A percentile compares a stretch with the other conserved stretches of the same genome.
Evolutionary conservation across 2,329 filamentous ascomycete species (phyloP).

Genomic region (Pyricularia sp.): DNA sequence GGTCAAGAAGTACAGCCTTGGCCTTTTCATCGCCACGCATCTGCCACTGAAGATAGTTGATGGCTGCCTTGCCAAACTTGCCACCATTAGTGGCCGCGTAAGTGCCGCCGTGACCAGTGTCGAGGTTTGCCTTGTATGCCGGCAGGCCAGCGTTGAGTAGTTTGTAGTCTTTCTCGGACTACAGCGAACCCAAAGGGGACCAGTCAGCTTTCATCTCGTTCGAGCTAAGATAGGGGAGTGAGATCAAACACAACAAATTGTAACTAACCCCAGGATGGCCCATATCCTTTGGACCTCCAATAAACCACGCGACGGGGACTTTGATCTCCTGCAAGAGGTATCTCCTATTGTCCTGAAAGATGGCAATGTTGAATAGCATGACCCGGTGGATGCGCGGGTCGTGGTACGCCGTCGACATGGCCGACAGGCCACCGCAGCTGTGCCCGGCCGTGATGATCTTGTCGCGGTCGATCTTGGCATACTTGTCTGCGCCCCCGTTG

Average conservation of each 20-base stretch:
- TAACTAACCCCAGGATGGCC: conserved; percentile 13
- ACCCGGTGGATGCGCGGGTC: conserved; percentile 13
- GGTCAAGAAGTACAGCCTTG: conserved; percentile 9
- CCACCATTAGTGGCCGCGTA: conserved; percentile 14
- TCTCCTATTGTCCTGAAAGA: conserved; percentile 15
- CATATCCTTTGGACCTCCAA: conserved; percentile 14
- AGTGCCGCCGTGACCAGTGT: conserved; percentile 14
- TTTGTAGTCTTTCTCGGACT: conserved; percentile 14
- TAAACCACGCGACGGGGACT: conserved; percentile 14
- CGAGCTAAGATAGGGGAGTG: neutral
- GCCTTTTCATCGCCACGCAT: conserved; percentile 9
- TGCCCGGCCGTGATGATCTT: conserved; percentile 16
- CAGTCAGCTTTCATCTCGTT: neutral
- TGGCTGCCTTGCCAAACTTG: conserved; percentile 12
- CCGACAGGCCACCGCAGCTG: conserved; percentile 14
- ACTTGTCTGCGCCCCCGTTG: conserved; percentile 11
- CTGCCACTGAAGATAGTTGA: conserved; percentile 14
- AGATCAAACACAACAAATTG: neutral
- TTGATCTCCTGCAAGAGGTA: conserved; percentile 15
- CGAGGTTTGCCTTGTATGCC: conserved; percentile 13
- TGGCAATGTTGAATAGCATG: conserved; percentile 13
- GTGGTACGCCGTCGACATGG: conserved; percentile 13
- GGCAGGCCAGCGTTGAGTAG: conserved; percentile 11
- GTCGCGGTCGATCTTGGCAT: conserved; percentile 13
- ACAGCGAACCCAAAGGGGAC: no score